phyloP scores from a whole-genome alignment of 2,329 filamentous ascomycete species.

The Aspergillus fructus region DNA sequence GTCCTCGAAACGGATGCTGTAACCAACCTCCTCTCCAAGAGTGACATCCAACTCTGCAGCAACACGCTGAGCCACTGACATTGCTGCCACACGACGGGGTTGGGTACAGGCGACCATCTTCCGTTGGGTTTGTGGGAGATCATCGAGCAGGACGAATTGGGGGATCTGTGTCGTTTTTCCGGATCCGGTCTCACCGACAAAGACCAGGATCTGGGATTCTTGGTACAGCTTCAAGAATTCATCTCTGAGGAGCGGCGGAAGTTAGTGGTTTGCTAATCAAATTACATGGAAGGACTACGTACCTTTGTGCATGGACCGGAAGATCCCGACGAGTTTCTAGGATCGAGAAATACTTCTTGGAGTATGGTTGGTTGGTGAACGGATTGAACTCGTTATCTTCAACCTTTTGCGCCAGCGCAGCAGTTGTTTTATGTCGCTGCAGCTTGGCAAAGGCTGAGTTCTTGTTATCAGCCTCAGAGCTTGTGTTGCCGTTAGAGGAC shows the following conservation, averaged over 20 bases:
- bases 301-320: conserved; percentile 89
- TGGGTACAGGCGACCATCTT: conserved; percentile 98
- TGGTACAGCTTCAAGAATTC: conserved; percentile 95
- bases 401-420: conserved; percentile 67
- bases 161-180: conserved; percentile 99
- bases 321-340: conserved; percentile 78
- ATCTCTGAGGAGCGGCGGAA: conserved; percentile 54
- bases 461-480: conserved; percentile 24
- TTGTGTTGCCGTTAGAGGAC: conserved; percentile 33
- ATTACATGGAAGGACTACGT: conserved; percentile 28
- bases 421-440: conserved; percentile 77
- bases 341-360: conserved; percentile 85
- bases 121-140: conserved; percentile 78
- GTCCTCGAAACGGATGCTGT: conserved; percentile 98
- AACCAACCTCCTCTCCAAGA: conserved; percentile 92
- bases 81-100: conserved; percentile 94
- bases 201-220: conserved; percentile 90
- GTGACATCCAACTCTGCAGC: conserved; percentile 93
- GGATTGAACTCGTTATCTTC: conserved; percentile 83
- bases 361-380: conserved; percentile 76
- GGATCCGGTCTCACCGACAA: conserved; percentile 98
- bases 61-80: conserved; percentile 98
- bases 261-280: background rate
- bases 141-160: conserved; percentile 96
- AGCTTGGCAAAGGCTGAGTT: conserved; percentile 63